Conservation (phyloP, 1,284 basidiomycete species). For the Meira nashicola region DNA sequence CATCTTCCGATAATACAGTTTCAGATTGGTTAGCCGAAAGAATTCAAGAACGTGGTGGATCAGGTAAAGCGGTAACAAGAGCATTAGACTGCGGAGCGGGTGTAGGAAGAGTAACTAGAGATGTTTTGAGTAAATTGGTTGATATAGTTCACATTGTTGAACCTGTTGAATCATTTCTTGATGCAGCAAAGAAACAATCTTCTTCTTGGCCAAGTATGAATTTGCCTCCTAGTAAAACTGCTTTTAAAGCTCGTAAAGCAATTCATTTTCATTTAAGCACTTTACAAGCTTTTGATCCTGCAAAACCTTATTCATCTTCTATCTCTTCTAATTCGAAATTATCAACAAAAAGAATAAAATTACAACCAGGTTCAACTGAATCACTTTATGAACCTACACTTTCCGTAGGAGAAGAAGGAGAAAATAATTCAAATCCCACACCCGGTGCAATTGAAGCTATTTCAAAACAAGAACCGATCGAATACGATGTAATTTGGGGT, state of each 20-base stretch:
- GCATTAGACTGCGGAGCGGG: slow-evolving; percentile 51
- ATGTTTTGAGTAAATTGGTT: slow-evolving; percentile 43
- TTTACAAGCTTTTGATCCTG: slow-evolving; percentile 43
- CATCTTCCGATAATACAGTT: slow-evolving; percentile 19
- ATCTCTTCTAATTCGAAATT: slow-evolving; percentile 6
- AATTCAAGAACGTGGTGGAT: slow-evolving; percentile 33
- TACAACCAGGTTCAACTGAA: slow-evolving; percentile 7
- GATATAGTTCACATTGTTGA: slow-evolving; percentile 51
- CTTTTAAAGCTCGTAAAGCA: slow-evolving; percentile 43
- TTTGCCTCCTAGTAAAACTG: slow-evolving; percentile 27
- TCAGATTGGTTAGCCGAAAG: slow-evolving; percentile 33
- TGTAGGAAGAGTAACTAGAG: slow-evolving; percentile 46
- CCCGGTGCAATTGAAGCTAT: slow-evolving; percentile 11
- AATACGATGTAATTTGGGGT: slow-evolving; percentile 47
- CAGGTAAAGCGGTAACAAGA: slow-evolving; percentile 32
- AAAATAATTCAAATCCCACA: neutral
- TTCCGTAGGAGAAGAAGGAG: slow-evolving; percentile 17
- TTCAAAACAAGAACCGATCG: slow-evolving; percentile 24
- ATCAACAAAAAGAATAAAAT: slow-evolving; percentile 2
- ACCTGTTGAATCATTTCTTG: slow-evolving; percentile 43
- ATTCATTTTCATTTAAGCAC: slow-evolving; percentile 47
- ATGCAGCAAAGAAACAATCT: slow-evolving; percentile 37
- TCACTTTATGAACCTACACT: slow-evolving; percentile 18
- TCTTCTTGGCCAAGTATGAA: slow-evolving; percentile 30
- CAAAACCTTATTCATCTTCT: slow-evolving; percentile 26